Base-by-base conservation (phyloP, 345 rosid genomes). In the Salix suchowensis region DNA sequence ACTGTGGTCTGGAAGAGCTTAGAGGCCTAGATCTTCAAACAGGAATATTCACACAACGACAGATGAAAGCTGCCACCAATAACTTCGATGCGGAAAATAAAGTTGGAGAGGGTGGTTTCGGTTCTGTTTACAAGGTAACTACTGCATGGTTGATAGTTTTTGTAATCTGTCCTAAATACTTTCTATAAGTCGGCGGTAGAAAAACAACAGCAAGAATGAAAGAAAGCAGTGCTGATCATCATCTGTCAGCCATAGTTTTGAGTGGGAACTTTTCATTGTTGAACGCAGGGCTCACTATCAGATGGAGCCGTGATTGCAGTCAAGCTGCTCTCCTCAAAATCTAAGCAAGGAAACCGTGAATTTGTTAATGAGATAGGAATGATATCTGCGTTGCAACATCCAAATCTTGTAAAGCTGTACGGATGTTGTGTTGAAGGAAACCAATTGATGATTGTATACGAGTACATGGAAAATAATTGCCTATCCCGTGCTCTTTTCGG, bases 341-440 rank as follows among this genome's bases (percentile, higher is more conserved):
- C 83, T 5, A 80, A 67, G 76, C 82, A 80, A 75, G 82, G 82
- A 13, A 80, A 70, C 46, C 79, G 82, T 70, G 83, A 80, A 72
- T 80, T 80, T 60, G 62, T 80, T 1, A 80, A 76, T 71, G 83
- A 80, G 44, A 76, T 80, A 71, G 83, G 83, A 48, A 80, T 80
- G 83, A 80, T 80, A 48, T 80, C 83, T 52, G 83, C 76, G 4
- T 42, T 80, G 48, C 76, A 80, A 21, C 83, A 80, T 72, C 79
- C 79, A 24, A 80, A 80, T 66, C 79, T 80, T 42, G 83, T 80
- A 19, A 76, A 76, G 73, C 65, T 76, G 10, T 76, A 76, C 44
- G 83, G 83, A 67, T 80, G 83, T 34, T 80, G 83, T 32, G 74
- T 80, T 66, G 83, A 76, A 34, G 83, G 83, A 28, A 80, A 80